These are phyloP conservation scores for Aspergillus aculeatus DNA, from an alignment of 2,329 filamentous ascomycete genomes.

Conservation along the genomic window DNA sequence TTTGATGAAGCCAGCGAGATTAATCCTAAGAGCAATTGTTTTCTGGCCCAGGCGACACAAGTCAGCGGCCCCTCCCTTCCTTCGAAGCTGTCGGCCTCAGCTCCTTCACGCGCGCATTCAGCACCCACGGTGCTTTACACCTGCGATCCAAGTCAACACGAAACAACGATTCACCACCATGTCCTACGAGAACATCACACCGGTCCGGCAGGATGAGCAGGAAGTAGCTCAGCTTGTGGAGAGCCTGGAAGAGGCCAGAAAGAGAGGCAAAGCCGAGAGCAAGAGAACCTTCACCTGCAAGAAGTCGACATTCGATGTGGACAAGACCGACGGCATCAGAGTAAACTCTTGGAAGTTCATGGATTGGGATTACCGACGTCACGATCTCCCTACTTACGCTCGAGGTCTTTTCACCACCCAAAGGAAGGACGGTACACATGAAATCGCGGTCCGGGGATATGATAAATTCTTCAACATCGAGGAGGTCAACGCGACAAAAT, in stretches of 20 bases:
- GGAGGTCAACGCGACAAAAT: slow-evolving; percentile 78
- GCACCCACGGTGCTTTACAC: neutral
- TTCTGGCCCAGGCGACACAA: neutral
- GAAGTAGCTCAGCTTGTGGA: slow-evolving; percentile 66
- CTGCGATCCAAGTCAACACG: neutral
- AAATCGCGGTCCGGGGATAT: slow-evolving; percentile 87
- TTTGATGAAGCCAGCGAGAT: neutral
- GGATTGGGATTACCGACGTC: slow-evolving; percentile 94
- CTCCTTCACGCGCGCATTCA: neutral
- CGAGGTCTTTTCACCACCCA: slow-evolving; percentile 89
- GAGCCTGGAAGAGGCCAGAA: slow-evolving; percentile 56
- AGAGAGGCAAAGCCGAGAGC: slow-evolving; percentile 47
- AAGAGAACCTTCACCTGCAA: slow-evolving; percentile 69
- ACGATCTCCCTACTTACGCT: slow-evolving; percentile 83
- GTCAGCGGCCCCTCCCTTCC: neutral
- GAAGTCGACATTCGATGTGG: slow-evolving; percentile 73
- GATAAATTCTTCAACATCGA: slow-evolving; percentile 98
- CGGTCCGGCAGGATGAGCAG: slow-evolving; percentile 67
- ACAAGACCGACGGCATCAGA: slow-evolving; percentile 61
- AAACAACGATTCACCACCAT: neutral
- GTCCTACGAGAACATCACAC: slow-evolving; percentile 31
- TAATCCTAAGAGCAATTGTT: neutral
- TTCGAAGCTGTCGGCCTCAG: neutral
- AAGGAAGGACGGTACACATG: slow-evolving; percentile 61
- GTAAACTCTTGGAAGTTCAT: slow-evolving; percentile 92